These are phyloP conservation scores for Xylaria arbuscula DNA, from an alignment of 2,329 filamentous ascomycete species.

Conservation along the genomic window DNA sequence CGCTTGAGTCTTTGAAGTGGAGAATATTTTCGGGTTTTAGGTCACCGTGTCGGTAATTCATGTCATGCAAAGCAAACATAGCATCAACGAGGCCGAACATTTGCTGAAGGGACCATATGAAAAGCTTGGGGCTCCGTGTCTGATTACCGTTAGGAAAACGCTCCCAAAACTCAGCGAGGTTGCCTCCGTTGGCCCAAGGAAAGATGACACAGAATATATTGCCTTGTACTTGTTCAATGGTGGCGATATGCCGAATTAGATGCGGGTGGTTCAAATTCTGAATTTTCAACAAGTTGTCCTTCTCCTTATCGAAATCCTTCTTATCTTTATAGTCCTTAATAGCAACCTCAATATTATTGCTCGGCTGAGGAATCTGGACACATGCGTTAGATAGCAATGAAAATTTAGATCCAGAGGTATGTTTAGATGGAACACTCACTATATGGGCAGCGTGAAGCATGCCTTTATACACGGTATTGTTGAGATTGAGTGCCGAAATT, in stretches of 20 bases:
- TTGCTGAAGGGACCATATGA: slow-evolving; percentile 27
- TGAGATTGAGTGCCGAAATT: not conserved
- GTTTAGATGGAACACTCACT: slow-evolving; percentile 11
- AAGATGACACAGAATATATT: slow-evolving; percentile 5
- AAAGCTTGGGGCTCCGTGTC: not conserved
- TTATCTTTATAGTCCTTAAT: slow-evolving; percentile 15
- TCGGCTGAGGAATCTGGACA: not conserved
- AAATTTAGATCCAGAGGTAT: no score
- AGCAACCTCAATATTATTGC: not conserved
- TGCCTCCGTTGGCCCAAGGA: slow-evolving; percentile 28
- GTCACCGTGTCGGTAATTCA: slow-evolving; percentile 26
- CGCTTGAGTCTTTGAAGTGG: slow-evolving; percentile 4
- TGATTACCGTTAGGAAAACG: not conserved
- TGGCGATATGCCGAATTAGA: slow-evolving; percentile 25
- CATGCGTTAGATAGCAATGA: not conserved
- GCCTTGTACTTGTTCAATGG: slow-evolving; percentile 22
- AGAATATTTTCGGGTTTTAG: slow-evolving; percentile 33
- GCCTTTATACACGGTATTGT: slow-evolving; percentile 18
- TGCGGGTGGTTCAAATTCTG: slow-evolving; percentile 18
- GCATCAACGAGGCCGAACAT: slow-evolving; percentile 28
- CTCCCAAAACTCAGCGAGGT: slow-evolving; percentile 23
- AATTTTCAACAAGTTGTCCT: slow-evolving; percentile 9
- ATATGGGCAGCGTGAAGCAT: slow-evolving; percentile 18
- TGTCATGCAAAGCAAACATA: slow-evolving; percentile 11
- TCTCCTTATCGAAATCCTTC: slow-evolving; percentile 16